Evolutionary conservation across 2,329 filamentous ascomycete genomes (phyloP), one percentile per base, ranked within the genome.

Genomic region (Sarocladium strictum): DNA sequence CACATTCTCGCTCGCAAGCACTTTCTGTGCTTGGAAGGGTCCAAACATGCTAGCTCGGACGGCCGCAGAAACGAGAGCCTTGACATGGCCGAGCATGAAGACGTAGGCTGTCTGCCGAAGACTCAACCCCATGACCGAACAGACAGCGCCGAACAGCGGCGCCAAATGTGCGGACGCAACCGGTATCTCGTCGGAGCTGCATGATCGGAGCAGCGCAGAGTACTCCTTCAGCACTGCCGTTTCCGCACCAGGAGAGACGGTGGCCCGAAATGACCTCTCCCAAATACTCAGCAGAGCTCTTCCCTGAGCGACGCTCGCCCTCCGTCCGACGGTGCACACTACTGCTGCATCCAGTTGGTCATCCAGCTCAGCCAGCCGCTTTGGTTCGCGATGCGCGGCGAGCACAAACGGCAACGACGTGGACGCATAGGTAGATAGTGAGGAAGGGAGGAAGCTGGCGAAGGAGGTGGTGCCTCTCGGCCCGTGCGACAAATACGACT

Each of bases 21-120:
- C 73, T 58, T 79, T 81, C 66, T 94, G 89, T 55, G 86, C 86
- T 67, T 90, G 86, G 66, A 90, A 94, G 6, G 89, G 89, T 0
- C 89, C 89, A 69, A 93, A 84, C 60, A 91, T 80, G 63, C 86
- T 87, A 21, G 89, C 86, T 54, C 89, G 74, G 58, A 94, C 88
- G 0, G 85, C 89, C 1, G 89, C 89, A 40, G 85, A 89, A 50
- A 90, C 76, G 53, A 93, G 71, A 0, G 88, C 87, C 67, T 90
- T 89, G 55, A 86, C 84, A 69, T 93, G 89, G 57, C 84, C 81
- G 59, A 93, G 78, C 66, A 93, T 72, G 67, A 90, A 92, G 24
- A 92, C 73, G 66, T 91, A 90, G 1, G 85, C 84, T 21, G 87
- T 77, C 66, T 90, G 84, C 54, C 77, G 75, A 24, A 80, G 65